Evolutionary conservation across 2,329 filamentous ascomycete genomes (phyloP).

Genomic region (Stachybotrys echinatus): DNA sequence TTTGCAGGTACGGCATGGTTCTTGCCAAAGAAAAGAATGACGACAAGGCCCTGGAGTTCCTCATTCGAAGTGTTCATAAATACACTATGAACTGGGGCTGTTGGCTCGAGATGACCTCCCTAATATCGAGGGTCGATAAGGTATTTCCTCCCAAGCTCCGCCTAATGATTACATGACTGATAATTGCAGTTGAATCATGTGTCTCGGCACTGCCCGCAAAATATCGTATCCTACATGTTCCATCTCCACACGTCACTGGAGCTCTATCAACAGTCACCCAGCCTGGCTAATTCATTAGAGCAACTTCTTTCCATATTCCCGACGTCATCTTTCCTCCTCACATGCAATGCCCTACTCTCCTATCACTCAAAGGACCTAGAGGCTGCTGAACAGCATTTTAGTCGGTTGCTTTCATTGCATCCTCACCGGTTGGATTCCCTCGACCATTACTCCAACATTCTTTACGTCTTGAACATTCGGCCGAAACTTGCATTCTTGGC

Average conservation of each 20-base stretch:
- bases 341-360: constrained; percentile 78
- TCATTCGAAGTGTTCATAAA: constrained; percentile 81
- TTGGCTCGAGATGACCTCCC: constrained; percentile 84
- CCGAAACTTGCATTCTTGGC: constrained; percentile 91
- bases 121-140: constrained; percentile 77
- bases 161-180: constrained; percentile 13
- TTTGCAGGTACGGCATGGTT: constrained; percentile 72
- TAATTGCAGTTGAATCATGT: constrained; percentile 61
- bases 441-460: constrained; percentile 94
- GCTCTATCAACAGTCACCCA: constrained; percentile 77
- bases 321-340: constrained; percentile 80
- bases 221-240: constrained; percentile 92
- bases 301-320: constrained; percentile 84
- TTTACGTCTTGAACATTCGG: constrained; percentile 84
- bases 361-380: constrained; percentile 87
- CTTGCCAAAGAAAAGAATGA: constrained; percentile 89
- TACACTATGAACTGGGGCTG: constrained; percentile 97
- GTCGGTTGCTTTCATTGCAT: constrained; percentile 74
- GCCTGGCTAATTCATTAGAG: constrained; percentile 68
- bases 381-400: constrained; percentile 61
- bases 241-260: constrained; percentile 87
- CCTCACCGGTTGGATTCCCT: constrained; percentile 76
- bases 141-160: constrained; percentile 32
- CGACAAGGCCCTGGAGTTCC: constrained; percentile 73
- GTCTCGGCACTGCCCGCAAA: constrained; percentile 70